phyloP scores from a whole-genome alignment of 768 basidiomycete genomes.

The Lentinula aciculospora region DNA sequence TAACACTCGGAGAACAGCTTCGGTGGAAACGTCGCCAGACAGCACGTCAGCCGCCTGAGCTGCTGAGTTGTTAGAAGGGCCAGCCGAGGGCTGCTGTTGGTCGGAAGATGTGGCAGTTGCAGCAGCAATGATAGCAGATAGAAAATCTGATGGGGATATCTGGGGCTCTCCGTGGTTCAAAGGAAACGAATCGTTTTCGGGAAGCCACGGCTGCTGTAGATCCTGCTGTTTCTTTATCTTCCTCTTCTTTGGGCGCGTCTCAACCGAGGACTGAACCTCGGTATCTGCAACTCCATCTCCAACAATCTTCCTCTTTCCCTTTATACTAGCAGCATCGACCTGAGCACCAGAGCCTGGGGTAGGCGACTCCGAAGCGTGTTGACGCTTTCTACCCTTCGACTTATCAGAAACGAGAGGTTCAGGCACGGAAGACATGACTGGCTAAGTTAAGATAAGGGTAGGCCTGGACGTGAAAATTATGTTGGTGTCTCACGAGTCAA shows the following conservation, averaged over 20 bases:
- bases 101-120: constrained; percentile 6
- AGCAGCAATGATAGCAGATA: constrained; percentile 12
- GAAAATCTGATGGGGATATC: constrained; percentile 8
- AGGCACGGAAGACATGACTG: not conserved
- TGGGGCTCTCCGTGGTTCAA: constrained; percentile 4
- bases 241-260: constrained; percentile 6
- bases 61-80: not conserved
- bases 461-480: not conserved
- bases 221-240: constrained; percentile 6
- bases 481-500: not conserved
- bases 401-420: not conserved
- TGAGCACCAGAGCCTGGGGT: not conserved
- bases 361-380: not conserved
- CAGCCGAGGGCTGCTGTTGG: not conserved
- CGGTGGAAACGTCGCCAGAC: constrained; percentile 46
- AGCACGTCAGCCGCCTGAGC: not conserved
- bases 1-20: constrained; percentile 67
- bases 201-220: not conserved
- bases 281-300: not conserved
- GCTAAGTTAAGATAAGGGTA: not conserved
- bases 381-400: not conserved
- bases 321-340: not conserved
- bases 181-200: not conserved
- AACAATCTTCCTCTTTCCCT: not conserved
- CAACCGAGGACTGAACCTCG: not conserved